phyloP scores from a whole-genome alignment of 2,329 filamentous ascomycete genomes.

The Colletotrichum sp. region DNA sequence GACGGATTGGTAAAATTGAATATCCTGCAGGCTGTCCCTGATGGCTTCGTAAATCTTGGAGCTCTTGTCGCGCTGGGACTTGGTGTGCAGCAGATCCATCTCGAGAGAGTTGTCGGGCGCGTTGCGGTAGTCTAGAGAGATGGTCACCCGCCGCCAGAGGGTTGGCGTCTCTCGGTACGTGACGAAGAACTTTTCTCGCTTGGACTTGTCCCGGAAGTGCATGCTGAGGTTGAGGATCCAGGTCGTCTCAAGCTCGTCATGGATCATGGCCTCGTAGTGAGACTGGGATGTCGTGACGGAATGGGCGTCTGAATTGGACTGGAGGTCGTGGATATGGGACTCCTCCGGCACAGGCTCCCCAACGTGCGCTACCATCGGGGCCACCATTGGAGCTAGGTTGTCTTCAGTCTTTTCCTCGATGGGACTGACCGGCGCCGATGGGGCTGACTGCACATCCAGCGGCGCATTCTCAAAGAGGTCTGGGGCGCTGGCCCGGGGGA shows the following conservation, averaged over 20 bases:
- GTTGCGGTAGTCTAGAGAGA: conserved; percentile 90
- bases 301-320: conserved; percentile 44
- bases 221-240: conserved; percentile 99
- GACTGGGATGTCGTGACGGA: conserved; percentile 51
- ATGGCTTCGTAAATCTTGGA: conserved; percentile 94
- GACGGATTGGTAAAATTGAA: conserved; percentile 94
- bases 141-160: conserved; percentile 85
- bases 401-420: conserved; percentile 36
- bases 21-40: conserved; percentile 87
- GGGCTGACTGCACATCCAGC: conserved; percentile 26
- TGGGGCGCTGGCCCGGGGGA: conserved; percentile 55
- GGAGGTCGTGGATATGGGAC: conserved; percentile 30
- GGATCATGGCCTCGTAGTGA: conserved; percentile 68
- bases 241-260: conserved; percentile 81
- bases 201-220: conserved; percentile 94
- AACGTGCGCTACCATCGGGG: conserved; percentile 20
- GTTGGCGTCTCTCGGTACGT: conserved; percentile 84
- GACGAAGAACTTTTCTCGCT: conserved; percentile 96
- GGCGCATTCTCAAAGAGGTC: conserved; percentile 42
- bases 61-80: conserved; percentile 90
- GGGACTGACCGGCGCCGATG: conserved; percentile 35
- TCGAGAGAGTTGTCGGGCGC: conserved; percentile 84
- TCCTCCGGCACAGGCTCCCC: neutral
- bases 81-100: conserved; percentile 76
- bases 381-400: conserved; percentile 6